A percentile compares a stretch with the other conserved stretches of the same genome.
Conservation (phyloP, 1,284 basidiomycete genomes). For the Mycena sp. region DNA sequence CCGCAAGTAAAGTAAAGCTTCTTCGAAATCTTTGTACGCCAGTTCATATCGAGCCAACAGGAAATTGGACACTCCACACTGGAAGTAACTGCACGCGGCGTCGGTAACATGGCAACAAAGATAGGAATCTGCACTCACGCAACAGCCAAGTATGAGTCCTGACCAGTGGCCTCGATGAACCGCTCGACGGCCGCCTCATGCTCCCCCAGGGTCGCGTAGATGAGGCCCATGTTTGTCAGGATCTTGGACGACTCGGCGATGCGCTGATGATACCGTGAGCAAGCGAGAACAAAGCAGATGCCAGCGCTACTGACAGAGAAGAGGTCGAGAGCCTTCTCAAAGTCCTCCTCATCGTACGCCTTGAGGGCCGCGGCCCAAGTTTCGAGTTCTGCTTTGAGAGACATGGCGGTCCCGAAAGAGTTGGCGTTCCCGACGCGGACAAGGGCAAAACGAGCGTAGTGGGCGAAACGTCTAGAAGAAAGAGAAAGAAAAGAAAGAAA, state of each 20-base stretch:
- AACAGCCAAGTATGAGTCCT: slow-evolving; percentile 87
- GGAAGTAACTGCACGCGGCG: slow-evolving; percentile 70
- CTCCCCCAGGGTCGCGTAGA: slow-evolving; percentile 87
- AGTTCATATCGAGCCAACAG: slow-evolving; percentile 79
- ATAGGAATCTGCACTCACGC: slow-evolving; percentile 62
- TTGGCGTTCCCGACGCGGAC: slow-evolving; percentile 57
- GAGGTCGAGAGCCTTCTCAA: slow-evolving; percentile 72
- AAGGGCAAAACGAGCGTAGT: slow-evolving; percentile 40
- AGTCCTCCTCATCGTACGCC: slow-evolving; percentile 86
- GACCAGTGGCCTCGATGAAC: slow-evolving; percentile 76
- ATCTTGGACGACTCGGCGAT: slow-evolving; percentile 90
- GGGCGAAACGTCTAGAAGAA: slow-evolving; percentile 33
- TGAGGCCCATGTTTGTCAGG: slow-evolving; percentile 88
- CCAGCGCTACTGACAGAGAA: slow-evolving; percentile 81
- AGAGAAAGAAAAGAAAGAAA: slow-evolving; percentile 36
- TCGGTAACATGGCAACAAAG: not conserved
- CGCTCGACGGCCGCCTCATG: slow-evolving; percentile 84
- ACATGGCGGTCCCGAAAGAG: slow-evolving; percentile 39
- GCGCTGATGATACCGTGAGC: slow-evolving; percentile 47
- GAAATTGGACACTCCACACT: slow-evolving; percentile 88
- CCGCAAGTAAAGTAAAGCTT: slow-evolving; percentile 80
- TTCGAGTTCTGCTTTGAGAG: slow-evolving; percentile 86
- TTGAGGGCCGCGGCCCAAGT: slow-evolving; percentile 85
- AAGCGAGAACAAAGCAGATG: too few species aligned
- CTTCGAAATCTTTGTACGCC: slow-evolving; percentile 83